A percentile compares a stretch with the other conserved stretches of the same genome.
Conservation (phyloP, 1,139 yeast genomes). For the Taiozyma sp. region DNA sequence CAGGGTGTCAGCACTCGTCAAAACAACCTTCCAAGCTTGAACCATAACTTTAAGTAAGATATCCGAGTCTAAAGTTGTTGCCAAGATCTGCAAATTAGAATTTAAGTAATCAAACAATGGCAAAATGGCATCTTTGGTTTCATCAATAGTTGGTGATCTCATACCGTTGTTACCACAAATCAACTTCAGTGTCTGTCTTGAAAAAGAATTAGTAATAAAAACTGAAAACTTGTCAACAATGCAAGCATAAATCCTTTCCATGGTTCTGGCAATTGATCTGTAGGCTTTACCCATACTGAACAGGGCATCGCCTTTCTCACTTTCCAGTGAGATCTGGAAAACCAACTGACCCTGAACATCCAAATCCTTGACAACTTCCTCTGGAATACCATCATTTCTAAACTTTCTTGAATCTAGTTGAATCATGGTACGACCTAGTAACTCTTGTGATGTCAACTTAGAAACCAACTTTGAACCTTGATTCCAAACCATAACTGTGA, state of each 20-base stretch:
- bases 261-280: slow-evolving; percentile 56
- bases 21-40: slow-evolving; percentile 69
- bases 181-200: slow-evolving; percentile 43
- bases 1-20: slow-evolving; percentile 59
- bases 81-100: slow-evolving; percentile 61
- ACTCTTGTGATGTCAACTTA: slow-evolving; percentile 48
- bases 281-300: slow-evolving; percentile 78
- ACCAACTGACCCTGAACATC: slow-evolving; percentile 65
- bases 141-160: slow-evolving; percentile 43
- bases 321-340: slow-evolving; percentile 69
- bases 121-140: slow-evolving; percentile 62
- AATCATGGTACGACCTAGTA: slow-evolving; percentile 65
- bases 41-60: slow-evolving; percentile 65
- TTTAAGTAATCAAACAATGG: slow-evolving; percentile 77
- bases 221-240: slow-evolving; percentile 60
- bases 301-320: slow-evolving; percentile 71
- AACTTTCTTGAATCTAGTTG: slow-evolving; percentile 63
- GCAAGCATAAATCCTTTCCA: slow-evolving; percentile 58
- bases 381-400: slow-evolving; percentile 65
- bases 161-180: slow-evolving; percentile 50
- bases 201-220: slow-evolving; percentile 41
- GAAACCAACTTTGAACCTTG: slow-evolving; percentile 36
- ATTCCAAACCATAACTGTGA: slow-evolving; percentile 74
- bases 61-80: slow-evolving; percentile 55
- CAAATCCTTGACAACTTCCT: slow-evolving; percentile 55